Percentiles rank a stretch among this genome's conserved stretches.
These are phyloP conservation scores for Penicillium sp. DNA, from an alignment of 2,329 filamentous ascomycete species.

Conservation along the genomic window DNA sequence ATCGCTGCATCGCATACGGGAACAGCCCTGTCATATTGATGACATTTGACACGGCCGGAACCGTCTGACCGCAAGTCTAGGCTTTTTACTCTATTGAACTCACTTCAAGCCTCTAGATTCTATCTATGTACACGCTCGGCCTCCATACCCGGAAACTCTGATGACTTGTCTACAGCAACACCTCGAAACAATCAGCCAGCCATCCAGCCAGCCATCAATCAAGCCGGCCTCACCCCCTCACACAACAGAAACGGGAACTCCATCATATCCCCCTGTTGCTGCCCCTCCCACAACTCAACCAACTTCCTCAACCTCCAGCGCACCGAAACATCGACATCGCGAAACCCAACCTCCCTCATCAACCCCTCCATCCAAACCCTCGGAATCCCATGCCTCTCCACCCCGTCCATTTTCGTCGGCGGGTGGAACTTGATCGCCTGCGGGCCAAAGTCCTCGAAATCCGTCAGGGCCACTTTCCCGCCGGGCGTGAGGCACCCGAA, in stretches of 20 bases:
- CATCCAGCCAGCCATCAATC: background rate
- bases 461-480: slow-evolving; percentile 58
- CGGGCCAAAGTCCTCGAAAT: slow-evolving; percentile 62
- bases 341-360: slow-evolving; percentile 55
- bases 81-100: background rate
- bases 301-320: slow-evolving; percentile 58
- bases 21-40: background rate
- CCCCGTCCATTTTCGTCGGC: slow-evolving; percentile 56
- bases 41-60: background rate
- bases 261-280: slow-evolving; percentile 38
- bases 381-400: slow-evolving; percentile 60
- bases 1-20: background rate
- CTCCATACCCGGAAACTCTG: background rate
- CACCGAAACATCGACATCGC: slow-evolving; percentile 52
- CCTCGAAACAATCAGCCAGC: no score
- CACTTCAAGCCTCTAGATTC: background rate
- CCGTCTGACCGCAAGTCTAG: background rate
- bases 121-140: background rate
- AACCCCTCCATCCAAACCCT: slow-evolving; percentile 47
- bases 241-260: slow-evolving; percentile 51
- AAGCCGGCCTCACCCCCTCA: slow-evolving; percentile 32
- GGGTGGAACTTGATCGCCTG: slow-evolving; percentile 60
- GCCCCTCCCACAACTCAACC: slow-evolving; percentile 55
- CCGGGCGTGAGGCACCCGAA: slow-evolving; percentile 54
- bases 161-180: background rate